These are phyloP conservation scores for Auricularia auricula-judae DNA, from an alignment of 768 basidiomycete genomes.

Conservation along the genomic window DNA sequence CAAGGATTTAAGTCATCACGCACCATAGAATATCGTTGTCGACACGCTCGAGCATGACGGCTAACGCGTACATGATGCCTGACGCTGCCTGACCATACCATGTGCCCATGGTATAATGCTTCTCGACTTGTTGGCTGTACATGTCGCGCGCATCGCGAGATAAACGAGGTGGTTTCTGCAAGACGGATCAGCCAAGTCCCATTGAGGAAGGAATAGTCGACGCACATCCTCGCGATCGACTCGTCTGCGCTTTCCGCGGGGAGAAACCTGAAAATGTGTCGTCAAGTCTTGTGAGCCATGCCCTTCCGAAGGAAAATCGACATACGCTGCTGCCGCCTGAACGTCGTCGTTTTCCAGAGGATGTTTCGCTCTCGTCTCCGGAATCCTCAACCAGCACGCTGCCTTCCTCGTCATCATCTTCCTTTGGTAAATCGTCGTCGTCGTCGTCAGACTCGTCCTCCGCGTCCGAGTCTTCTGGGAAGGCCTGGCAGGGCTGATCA, in stretches of 20 bases:
- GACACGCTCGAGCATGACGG: conserved; percentile 80
- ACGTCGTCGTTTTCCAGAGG: conserved; percentile 20
- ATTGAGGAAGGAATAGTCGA: neutral
- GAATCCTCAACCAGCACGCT: conserved; percentile 7
- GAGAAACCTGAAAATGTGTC: neutral
- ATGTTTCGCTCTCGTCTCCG: conserved; percentile 23
- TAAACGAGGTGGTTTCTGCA: conserved; percentile 43
- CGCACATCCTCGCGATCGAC: conserved; percentile 33
- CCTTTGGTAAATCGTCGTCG: conserved; percentile 5
- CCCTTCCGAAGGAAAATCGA: conserved; percentile 25
- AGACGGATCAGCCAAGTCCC: conserved; percentile 2
- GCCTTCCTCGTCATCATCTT: conserved; percentile 32
- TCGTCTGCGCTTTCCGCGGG: conserved; percentile 45
- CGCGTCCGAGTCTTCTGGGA: conserved; percentile 66
- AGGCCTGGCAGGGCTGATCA: conserved; percentile 40
- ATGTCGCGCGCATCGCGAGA: conserved; percentile 57
- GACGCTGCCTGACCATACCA: conserved; percentile 86
- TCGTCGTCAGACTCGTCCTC: conserved; percentile 31
- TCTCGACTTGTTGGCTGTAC: conserved; percentile 57
- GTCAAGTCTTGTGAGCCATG: conserved; percentile 29
- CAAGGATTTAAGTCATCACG: conserved; percentile 10
- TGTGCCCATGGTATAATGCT: conserved; percentile 77
- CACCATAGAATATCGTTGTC: conserved; percentile 94
- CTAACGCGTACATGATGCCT: conserved; percentile 79
- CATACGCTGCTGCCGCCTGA: conserved; percentile 1